phyloP scores from a whole-genome alignment of 495 filamentous ascomycete genomes.

The Aspergillus biplanus region DNA sequence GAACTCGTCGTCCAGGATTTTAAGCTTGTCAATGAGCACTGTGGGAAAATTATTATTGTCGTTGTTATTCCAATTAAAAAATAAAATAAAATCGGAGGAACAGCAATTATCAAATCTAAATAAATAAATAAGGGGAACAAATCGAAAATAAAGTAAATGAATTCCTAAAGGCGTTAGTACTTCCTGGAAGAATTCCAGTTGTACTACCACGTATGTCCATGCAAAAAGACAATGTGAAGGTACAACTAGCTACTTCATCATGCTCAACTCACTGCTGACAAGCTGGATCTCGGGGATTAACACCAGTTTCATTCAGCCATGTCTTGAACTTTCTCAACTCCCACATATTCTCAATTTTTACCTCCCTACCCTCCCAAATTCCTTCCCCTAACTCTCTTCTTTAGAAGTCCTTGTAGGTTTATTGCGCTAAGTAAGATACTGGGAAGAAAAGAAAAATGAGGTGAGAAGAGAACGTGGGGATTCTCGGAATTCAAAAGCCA shows the following conservation, averaged over 20 bases:
- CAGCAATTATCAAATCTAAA: background rate
- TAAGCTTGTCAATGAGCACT: slow-evolving; percentile 24
- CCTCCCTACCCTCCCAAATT: background rate
- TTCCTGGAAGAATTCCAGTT: background rate
- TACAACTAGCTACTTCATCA: background rate
- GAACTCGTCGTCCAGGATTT: slow-evolving; percentile 23
- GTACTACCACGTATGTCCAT: background rate
- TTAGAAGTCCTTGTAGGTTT: background rate
- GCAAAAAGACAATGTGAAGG: background rate
- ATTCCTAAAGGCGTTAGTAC: background rate
- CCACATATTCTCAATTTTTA: background rate
- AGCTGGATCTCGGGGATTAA: slow-evolving; percentile 4
- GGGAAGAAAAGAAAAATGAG: background rate
- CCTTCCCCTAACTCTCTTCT: background rate
- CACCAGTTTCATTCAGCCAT: background rate
- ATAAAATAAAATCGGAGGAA: background rate
- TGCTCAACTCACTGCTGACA: background rate
- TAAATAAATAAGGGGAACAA: background rate
- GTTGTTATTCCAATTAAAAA: background rate
- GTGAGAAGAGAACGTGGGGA: slow-evolving; percentile 17
- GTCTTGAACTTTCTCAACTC: background rate
- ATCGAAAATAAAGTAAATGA: background rate
- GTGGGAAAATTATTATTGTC: background rate
- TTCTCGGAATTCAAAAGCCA: slow-evolving; percentile 10
- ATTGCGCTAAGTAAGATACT: no score